Conservation (phyloP, 2,329 filamentous ascomycete species). For the Trichoderma atroviride region DNA sequence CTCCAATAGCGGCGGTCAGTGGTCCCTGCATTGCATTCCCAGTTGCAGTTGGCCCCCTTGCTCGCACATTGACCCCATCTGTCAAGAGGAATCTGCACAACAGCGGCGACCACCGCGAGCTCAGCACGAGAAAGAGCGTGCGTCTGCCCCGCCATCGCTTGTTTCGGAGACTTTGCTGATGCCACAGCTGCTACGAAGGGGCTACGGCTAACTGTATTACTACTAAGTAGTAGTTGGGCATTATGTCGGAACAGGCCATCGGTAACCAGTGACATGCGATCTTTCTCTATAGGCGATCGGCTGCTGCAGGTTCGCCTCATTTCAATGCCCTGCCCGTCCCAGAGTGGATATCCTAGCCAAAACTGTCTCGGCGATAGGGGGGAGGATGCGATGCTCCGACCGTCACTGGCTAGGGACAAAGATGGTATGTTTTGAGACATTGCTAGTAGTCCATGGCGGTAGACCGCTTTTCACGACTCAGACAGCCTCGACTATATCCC, state of each 20-base stretch:
- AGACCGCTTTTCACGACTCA: neutral
- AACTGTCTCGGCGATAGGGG: neutral
- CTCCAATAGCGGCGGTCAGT: constrained; percentile 16
- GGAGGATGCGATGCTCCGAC: neutral
- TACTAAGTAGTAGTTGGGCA: neutral
- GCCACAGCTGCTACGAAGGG: neutral
- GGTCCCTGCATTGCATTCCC: constrained; percentile 25
- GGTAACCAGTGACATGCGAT: constrained; percentile 19
- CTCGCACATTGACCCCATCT: neutral
- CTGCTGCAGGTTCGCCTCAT: constrained; percentile 21
- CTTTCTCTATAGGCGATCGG: constrained; percentile 15
- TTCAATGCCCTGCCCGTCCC: neutral
- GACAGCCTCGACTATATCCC: neutral
- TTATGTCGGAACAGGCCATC: neutral
- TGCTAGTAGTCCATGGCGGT: neutral
- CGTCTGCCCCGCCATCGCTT: constrained; percentile 13
- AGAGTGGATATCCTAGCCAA: neutral
- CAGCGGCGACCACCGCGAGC: constrained; percentile 8
- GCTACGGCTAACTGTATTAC: constrained; percentile 1
- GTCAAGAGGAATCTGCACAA: constrained; percentile 11
- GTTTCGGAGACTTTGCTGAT: constrained; percentile 22
- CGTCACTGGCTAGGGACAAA: neutral
- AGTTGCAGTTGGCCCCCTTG: constrained; percentile 2
- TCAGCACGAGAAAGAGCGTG: neutral
- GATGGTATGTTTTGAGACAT: neutral